Evolutionary conservation across 768 basidiomycete genomes (phyloP), one percentile per base, ranked within the genome.

Genomic region (Boletus sensibilis): DNA sequence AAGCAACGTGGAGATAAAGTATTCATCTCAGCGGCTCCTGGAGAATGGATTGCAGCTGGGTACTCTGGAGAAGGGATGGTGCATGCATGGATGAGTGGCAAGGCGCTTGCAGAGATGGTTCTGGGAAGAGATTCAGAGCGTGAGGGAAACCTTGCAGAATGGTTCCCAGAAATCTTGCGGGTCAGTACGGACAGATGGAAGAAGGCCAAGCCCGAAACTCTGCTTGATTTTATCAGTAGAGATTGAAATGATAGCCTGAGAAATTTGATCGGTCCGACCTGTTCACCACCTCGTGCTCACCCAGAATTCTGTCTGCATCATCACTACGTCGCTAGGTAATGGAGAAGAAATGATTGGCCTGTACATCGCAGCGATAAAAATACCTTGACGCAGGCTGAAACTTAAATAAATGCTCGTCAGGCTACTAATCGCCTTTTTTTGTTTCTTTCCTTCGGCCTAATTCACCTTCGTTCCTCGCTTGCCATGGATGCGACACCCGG

Each of bases 11-110:
- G 41, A n/a, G 25, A 57, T 11, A 50, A 55, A 18, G 16, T 25
- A 0, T 52, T 44, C 13, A 34, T 57, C 9, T 55, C 60, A 41
- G 73, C 76, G 10, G 57, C 65, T 0, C 72, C 84, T 1, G 87
- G 86, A 13, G 88, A 90, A 67, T 89, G 88, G 88, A 80, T 90
- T 23, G 77, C 82, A 25, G 87, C 85, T 4, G 88, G 87, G 18
- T 90, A 84, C 65, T 76, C 79, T 2, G 88, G 87, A 0, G 88
- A 90, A 62, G 88, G 88, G 3, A 88, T 88, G 87, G 80, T 80
- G 4, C 82, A 87, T 57, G 86, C 84, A 0, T 87, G 86, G 85
- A 68, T 85, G 74, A 76, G 83, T 50, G 87, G 83, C 16, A 79
- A 78, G 55, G 84, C 83, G 1, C 68, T 87, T 6, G 85, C 81